Percentiles rank a stretch among this genome's conserved stretches.
Conservation (phyloP, 495 filamentous ascomycete species). For the Staphylotrichum longicolle region DNA sequence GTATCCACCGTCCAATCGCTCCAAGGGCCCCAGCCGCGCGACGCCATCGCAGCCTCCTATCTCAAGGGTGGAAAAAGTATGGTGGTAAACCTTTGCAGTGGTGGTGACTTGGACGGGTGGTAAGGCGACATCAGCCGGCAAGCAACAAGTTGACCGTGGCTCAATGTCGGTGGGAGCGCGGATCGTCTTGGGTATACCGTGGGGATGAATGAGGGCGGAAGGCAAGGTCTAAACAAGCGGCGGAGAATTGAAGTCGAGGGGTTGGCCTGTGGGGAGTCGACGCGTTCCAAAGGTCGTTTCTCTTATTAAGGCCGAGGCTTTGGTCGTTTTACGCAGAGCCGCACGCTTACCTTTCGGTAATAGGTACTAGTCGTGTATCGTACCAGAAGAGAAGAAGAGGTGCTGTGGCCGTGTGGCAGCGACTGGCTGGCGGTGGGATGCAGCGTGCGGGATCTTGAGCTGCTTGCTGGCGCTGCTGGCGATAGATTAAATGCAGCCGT, state of each 20-base stretch:
- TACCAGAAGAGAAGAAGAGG: no score
- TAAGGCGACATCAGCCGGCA: conserved; percentile 20
- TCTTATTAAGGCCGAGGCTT: not conserved
- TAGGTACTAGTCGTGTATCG: no score
- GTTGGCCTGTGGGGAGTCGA: not conserved
- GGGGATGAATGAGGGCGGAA: not conserved
- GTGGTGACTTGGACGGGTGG: not conserved
- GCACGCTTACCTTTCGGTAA: not conserved
- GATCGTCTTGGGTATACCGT: not conserved
- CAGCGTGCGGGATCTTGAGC: conserved; percentile 15
- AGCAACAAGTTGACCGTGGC: not conserved
- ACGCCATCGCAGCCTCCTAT: conserved; percentile 22
- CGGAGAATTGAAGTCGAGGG: not conserved
- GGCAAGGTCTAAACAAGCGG: conserved; percentile 2
- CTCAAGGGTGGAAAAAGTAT: not conserved
- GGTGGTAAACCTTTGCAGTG: not conserved
- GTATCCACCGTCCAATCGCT: conserved; percentile 18
- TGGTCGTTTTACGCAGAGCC: conserved; percentile 12
- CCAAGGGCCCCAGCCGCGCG: conserved; percentile 16
- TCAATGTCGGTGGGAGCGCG: not conserved
- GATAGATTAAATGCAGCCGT: conserved; percentile 33
- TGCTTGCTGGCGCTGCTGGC: conserved; percentile 16
- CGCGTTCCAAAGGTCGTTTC: not conserved
- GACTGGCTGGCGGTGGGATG: conserved; percentile 4
- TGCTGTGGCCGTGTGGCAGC: no score